These are phyloP conservation scores for Hymenoscyphus repandus DNA, from an alignment of 2,329 filamentous ascomycete genomes.

Conservation along the genomic window DNA sequence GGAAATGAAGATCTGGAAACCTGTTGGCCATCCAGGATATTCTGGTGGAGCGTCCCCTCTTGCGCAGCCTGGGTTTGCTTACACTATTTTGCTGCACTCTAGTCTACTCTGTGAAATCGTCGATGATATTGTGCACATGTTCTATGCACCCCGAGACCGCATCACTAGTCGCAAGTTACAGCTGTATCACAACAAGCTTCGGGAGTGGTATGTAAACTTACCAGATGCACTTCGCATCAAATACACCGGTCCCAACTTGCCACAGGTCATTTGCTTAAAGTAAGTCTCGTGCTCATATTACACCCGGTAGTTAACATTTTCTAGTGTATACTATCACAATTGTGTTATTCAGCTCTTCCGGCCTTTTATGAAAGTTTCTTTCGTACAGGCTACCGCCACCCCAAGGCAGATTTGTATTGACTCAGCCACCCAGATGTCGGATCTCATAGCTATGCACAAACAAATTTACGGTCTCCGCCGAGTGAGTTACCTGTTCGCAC, in stretches of 20 bases:
- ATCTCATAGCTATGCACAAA: slow-evolving; percentile 21
- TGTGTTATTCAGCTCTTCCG: slow-evolving; percentile 64
- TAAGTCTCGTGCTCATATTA: slow-evolving; percentile 39
- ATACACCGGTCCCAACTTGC: slow-evolving; percentile 38
- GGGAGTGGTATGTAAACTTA: slow-evolving; percentile 65
- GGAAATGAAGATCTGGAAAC: slow-evolving; percentile 33
- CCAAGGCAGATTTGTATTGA: slow-evolving; percentile 25
- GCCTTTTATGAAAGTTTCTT: slow-evolving; percentile 41
- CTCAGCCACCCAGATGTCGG: slow-evolving; percentile 27
- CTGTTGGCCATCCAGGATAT: slow-evolving; percentile 11
- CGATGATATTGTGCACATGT: slow-evolving; percentile 51
- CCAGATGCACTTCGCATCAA: slow-evolving; percentile 57
- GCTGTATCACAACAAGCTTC: slow-evolving; percentile 57
- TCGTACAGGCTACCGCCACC: slow-evolving; percentile 17
- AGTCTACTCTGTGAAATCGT: slow-evolving; percentile 67
- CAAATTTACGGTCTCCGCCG: slow-evolving; percentile 20
- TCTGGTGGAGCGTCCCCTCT: not conserved
- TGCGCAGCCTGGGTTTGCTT: slow-evolving; percentile 13
- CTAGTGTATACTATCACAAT: slow-evolving; percentile 64
- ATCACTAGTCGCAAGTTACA: slow-evolving; percentile 60
- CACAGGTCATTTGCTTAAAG: slow-evolving; percentile 48
- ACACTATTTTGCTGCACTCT: slow-evolving; percentile 14
- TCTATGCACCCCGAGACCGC: slow-evolving; percentile 63
- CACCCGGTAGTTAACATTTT: not conserved
- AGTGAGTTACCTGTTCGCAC: slow-evolving; percentile 20